Base-by-base conservation (phyloP, 176 grass and related monocot genomes). In the Zizania latifolia region DNA sequence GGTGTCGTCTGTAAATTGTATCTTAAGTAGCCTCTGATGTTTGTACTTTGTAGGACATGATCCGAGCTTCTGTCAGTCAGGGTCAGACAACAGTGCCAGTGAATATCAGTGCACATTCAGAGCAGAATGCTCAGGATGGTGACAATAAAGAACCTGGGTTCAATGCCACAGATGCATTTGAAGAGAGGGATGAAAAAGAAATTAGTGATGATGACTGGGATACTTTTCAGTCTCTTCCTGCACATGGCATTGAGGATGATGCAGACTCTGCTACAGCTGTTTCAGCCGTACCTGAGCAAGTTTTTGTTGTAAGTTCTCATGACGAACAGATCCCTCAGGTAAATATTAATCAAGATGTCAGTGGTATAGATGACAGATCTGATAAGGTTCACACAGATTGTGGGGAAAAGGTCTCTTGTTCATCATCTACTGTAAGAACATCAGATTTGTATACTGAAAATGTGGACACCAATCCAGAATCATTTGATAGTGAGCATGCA, bases 201-300 rank as follows among this genome's bases (percentile, higher is more conserved):
- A 62, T 83, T 51, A 57, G 62, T 61, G 81, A 86, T 69, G 81
- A 93, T 51, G 90, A 97, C 65, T 94, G 91, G 95, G 86, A 99
- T 81, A 54, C 76, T 62, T 99, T 99, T 30, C 95, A 99, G 79
- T 99, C 91, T 76, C 86, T 90, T 81, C 86, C 91, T 23, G 87
- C 86, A 68, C 83, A 43, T 87, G 72, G 61, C 76, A 44, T 21
- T 22, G 72, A 66, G 37, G 64, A 77, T 74, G 31, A 23, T 61
- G 29, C 31, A 68, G 64, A 82, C 54, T 88, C 80, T 64, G 65
- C 55, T 56, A 41, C 12, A 73, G 31, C 24, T 86, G 75, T 58
- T 76, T 86, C 71, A 73, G 21, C 65, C 58, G 29, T 76, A 13
- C 50, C 74, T 23, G 72, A 58, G 21, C 72, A 70, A 19, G 62